Conservation (phyloP, 352 stramenopile species). For the Pythium dissimile region DNA sequence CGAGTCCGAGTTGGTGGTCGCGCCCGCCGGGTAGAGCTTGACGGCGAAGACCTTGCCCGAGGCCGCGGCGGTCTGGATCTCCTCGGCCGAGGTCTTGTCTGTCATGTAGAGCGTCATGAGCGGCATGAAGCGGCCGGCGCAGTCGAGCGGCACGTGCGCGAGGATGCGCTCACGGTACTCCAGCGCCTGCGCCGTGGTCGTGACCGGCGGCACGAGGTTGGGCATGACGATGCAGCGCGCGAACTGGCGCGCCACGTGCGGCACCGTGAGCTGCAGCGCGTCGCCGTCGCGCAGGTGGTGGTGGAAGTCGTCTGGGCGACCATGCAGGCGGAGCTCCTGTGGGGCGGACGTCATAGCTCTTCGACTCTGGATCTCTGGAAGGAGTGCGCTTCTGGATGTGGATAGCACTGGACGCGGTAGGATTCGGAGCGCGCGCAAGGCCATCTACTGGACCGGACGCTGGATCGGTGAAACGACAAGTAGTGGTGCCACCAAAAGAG, state of each 20-base stretch:
- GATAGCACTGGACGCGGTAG: neutral
- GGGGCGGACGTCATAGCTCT: neutral
- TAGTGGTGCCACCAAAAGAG: constrained; percentile 5
- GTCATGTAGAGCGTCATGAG: constrained; percentile 99
- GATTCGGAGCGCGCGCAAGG: constrained; percentile 3
- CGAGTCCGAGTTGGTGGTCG: constrained; percentile 98
- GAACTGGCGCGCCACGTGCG: constrained; percentile 82
- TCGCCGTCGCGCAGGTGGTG: constrained; percentile 96
- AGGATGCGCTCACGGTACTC: constrained; percentile 96
- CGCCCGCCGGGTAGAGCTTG: constrained; percentile 98
- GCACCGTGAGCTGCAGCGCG: constrained; percentile 77
- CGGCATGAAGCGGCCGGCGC: constrained; percentile 83
- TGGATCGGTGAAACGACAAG: constrained; percentile 6
- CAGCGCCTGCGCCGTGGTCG: constrained; percentile 92
- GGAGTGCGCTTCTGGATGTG: neutral
- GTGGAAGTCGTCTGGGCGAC: constrained; percentile 95
- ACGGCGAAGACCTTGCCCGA: constrained; percentile 91
- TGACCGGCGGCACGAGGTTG: constrained; percentile 97
- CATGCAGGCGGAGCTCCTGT: constrained; percentile 15
- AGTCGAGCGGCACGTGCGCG: constrained; percentile 63
- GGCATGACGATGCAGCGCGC: constrained; percentile 96
- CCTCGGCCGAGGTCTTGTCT: constrained; percentile 95
- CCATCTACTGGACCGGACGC: constrained; percentile 7
- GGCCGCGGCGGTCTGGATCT: constrained; percentile 91
- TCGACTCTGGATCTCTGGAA: neutral